Evolutionary conservation across 2,329 filamentous ascomycete species (phyloP), one percentile per base, ranked within the genome.

Genomic region (Pseudopithomyces chartarum): DNA sequence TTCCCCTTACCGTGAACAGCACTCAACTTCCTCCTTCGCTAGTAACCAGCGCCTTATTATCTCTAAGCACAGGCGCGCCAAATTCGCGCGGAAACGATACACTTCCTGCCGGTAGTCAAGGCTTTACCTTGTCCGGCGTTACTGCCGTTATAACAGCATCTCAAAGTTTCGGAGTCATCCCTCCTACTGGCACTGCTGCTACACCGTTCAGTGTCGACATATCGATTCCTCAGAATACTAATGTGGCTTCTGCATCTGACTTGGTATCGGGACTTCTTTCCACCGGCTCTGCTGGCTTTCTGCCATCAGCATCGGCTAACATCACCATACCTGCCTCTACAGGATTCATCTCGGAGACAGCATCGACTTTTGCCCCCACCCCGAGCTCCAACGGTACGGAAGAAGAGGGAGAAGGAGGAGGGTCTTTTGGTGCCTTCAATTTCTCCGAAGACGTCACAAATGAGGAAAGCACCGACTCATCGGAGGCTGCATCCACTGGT

Each of bases 51-150:
- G 52, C 56, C 10, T 43, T 38, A 17, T 44, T 55, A 11, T 49
- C 54, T n/a, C 42, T 39, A 11, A 55, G 57, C 13, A 57, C 47
- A 3, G 39, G 49, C 17, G 29, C 43, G 26, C 32, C 26, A 15
- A 19, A 20, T 23, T 4, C n/a, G n/a, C 44, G 8, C 34, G 29
- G 11, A 17, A 47, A 47, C 38, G 52, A 40, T 17, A 55, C 51
- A 11, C n/a, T 20, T 2, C 20, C 40, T 1, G 40, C n/a, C 3
- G 62, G 63, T 15, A 36, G 36, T 19, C 46, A 47, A 4, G 62
- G 62, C 20, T 45, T 61, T n/a, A 59, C 61, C 6, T 34, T 57
- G 2, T 56, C 45, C 3, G 55, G 61, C 26, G 58, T 61, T 22
- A 65, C 58, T 11, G 53, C 42, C 6, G 23, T 58, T 5, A 53